Conservation (phyloP, 352 stramenopile genomes). For the Plasmopara viticola region DNA sequence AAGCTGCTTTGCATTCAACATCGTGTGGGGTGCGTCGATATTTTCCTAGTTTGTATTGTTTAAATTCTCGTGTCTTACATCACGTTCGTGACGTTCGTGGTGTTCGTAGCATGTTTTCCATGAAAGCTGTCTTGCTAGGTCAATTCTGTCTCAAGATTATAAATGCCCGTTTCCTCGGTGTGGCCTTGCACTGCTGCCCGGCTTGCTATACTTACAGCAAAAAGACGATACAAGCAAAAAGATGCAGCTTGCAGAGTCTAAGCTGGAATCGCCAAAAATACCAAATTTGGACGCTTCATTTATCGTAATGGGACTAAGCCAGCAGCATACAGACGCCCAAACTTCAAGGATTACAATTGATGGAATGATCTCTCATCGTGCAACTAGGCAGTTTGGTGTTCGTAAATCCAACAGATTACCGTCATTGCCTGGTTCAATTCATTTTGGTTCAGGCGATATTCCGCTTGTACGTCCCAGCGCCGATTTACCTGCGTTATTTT, state of each 20-base stretch:
- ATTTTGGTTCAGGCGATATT: conserved; percentile 3
- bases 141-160: conserved; percentile 57
- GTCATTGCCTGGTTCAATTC: conserved; percentile 6
- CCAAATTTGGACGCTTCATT: conserved; percentile 10
- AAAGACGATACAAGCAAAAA: conserved; percentile 13
- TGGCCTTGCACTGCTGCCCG: conserved; percentile 51
- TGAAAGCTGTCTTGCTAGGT: conserved; percentile 67
- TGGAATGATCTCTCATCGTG: not conserved
- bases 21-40: conserved; percentile 41
- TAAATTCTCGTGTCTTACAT: not conserved
- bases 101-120: conserved; percentile 60
- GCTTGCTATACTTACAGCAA: conserved; percentile 35
- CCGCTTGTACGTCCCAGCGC: not conserved
- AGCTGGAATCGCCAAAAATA: not conserved
- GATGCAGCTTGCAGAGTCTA: not conserved
- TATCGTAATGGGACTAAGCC: conserved; percentile 16
- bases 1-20: conserved; percentile 41
- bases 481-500: conserved; percentile 4
- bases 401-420: not conserved
- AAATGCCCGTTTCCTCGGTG: conserved; percentile 45
- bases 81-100: not conserved
- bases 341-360: not conserved
- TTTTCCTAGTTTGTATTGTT: not conserved
- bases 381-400: too few relatives aligned
- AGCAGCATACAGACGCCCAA: conserved; percentile 4